phyloP scores from a whole-genome alignment of 2,329 filamentous ascomycete genomes.

The Pseudocercospora crystallina region DNA sequence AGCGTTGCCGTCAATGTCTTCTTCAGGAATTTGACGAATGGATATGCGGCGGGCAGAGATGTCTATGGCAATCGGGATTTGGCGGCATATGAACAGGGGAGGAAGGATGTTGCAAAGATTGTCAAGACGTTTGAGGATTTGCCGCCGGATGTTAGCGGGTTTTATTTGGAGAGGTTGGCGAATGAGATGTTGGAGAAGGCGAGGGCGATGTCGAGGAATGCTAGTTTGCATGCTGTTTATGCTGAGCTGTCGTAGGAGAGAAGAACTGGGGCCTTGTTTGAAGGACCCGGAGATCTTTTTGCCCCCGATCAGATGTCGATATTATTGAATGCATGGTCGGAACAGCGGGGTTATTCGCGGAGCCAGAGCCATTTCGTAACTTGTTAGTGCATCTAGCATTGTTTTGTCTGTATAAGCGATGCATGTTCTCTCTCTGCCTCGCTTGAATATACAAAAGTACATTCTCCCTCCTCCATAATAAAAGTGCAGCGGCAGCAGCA shows the following conservation, averaged over 20 bases:
- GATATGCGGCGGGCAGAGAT: constrained; percentile 73
- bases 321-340: too few species aligned
- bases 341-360: too few species aligned
- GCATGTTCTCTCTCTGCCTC: too few species aligned
- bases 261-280: neutral
- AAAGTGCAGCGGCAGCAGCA: too few species aligned
- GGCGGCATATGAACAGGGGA: constrained; percentile 77
- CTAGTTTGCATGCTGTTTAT: constrained; percentile 18
- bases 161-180: constrained; percentile 72
- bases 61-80: constrained; percentile 88
- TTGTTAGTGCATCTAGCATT: too few species aligned
- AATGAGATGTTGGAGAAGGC: constrained; percentile 58
- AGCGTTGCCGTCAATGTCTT: constrained; percentile 89
- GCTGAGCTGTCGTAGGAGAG: constrained; percentile 14
- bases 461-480: too few species aligned
- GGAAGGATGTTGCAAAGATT: constrained; percentile 70
- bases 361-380: too few species aligned
- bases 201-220: constrained; percentile 13
- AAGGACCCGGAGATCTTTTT: neutral
- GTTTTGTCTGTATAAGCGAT: too few species aligned
- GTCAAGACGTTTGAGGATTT: constrained; percentile 62
- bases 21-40: constrained; percentile 65
- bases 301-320: too few species aligned
- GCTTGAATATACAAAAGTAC: too few species aligned
- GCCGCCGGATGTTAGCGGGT: constrained; percentile 65